Evolutionary conservation across 2,329 filamentous ascomycete species (phyloP).

Genomic region (Acrodontium crateriforme): DNA sequence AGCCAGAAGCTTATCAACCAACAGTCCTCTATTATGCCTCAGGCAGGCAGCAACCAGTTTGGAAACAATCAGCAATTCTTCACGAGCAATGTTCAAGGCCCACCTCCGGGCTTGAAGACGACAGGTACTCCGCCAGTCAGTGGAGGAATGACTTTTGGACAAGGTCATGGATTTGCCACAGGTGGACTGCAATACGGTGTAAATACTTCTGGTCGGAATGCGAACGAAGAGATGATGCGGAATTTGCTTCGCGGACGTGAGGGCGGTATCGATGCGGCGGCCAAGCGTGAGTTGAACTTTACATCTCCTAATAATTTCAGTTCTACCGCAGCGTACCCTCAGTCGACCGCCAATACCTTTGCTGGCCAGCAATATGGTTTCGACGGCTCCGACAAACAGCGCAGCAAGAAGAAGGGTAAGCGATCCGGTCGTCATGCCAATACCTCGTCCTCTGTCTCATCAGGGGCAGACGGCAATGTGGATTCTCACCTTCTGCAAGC

Average conservation of each 20-base stretch:
- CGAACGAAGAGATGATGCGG: constrained; percentile 61
- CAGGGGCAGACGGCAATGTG: constrained; percentile 3
- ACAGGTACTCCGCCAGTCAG: constrained; percentile 81
- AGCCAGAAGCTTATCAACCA: constrained; percentile 73
- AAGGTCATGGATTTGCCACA: constrained; percentile 70
- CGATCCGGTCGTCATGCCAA: constrained; percentile 6
- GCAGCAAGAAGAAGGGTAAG: constrained; percentile 10
- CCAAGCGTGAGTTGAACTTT: constrained; percentile 57
- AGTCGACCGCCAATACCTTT: neutral
- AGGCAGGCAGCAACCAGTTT: constrained; percentile 30
- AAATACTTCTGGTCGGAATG: constrained; percentile 52
- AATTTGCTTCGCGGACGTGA: constrained; percentile 54
- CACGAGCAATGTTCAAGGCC: constrained; percentile 72
- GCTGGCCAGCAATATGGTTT: constrained; percentile 1
- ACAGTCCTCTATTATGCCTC: constrained; percentile 73
- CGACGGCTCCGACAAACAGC: neutral
- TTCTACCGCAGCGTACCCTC: constrained; percentile 68
- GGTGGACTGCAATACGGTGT: constrained; percentile 48
- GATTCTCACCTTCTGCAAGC: constrained; percentile 9
- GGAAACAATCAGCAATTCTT: constrained; percentile 56
- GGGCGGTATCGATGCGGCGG: constrained; percentile 58
- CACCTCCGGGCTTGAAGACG: constrained; percentile 88
- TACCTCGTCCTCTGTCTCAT: constrained; percentile 4
- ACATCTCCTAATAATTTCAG: constrained; percentile 36
- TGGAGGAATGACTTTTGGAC: constrained; percentile 72